Base-by-base conservation (phyloP, 2,329 filamentous ascomycete species). In the Aspergillus oerlinghausenensis region DNA sequence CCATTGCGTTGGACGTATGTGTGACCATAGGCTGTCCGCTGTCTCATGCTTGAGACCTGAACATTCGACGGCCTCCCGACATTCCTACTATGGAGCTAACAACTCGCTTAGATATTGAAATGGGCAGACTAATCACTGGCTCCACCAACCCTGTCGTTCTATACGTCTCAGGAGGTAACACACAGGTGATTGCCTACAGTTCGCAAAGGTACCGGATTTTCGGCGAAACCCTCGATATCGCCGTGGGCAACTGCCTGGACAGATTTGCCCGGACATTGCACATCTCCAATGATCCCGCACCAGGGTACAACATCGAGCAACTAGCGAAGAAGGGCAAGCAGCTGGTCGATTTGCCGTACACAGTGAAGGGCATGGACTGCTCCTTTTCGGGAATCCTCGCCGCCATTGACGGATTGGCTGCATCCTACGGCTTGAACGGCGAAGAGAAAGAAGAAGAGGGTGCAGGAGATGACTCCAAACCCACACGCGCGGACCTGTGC, bases 291-390 rank as follows among this genome's bases (percentile, higher is more conserved):
- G 93, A 99, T 73, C 94, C 94, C 0, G 94, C 94, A 1, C 94
- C 94, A 0, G 94, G 94, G 1, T 97, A 97, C 76, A 99, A 99
- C 71, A 97, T 99, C 65, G 94, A 99, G 79, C 90, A 96, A 76
- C 79, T 97, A 51, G 94, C 94, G 64, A 87, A 88, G 73, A 86
- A 87, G 54, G 84, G 84, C 0, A 84, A 81, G 48, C 77, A 85
- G 23, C 78, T 99, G 42, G 80, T 97, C 19, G 93, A 97, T 64
- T 79, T 99, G 28, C 94, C 94, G 1, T 99, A 99, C 70, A 86
- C 92, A 2, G 94, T 99, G 61, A 99, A 99, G 76, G 94, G 94
- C 52, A 99, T 99, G 94, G 94, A 99, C 73, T 96, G 92, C 68
- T 94, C 89, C 25, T 97, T 99, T 75, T 92, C 89, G 2, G 94